A percentile compares a stretch with the other conserved stretches of the same genome.
phyloP scores from a whole-genome alignment of 2,329 filamentous ascomycete genomes.

The Cladosporium sp. region DNA sequence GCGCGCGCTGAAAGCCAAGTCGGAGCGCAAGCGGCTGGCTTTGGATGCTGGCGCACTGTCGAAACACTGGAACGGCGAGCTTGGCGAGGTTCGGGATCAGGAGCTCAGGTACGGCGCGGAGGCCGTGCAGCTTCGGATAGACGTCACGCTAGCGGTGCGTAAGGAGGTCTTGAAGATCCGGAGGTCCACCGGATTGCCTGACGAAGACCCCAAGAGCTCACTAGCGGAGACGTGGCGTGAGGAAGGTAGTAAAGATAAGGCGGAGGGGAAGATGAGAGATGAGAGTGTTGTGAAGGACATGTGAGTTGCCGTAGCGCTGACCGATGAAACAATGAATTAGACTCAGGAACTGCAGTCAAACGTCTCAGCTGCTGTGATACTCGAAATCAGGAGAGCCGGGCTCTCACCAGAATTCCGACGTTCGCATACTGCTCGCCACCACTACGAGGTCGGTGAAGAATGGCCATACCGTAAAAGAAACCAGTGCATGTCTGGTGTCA shows the following conservation, averaged over 20 bases:
- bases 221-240: constrained; percentile 74
- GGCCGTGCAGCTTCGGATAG: constrained; percentile 67
- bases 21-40: constrained; percentile 34
- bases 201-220: constrained; percentile 71
- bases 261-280: constrained; percentile 54
- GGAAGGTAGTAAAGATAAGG: constrained; percentile 45
- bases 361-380: no score
- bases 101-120: constrained; percentile 64
- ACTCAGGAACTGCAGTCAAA: no score
- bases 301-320: constrained; percentile 27
- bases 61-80: constrained; percentile 14
- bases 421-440: no score
- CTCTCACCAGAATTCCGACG: no score
- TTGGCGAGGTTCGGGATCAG: constrained; percentile 61
- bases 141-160: constrained; percentile 72
- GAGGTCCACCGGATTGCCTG: constrained; percentile 63
- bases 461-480: no score
- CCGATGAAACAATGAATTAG: not conserved
- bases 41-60: not conserved
- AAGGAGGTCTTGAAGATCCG: constrained; percentile 76
- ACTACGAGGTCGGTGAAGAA: no score
- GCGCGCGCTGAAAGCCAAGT: constrained; percentile 57
- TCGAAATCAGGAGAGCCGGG: no score
- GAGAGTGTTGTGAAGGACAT: constrained; percentile 55
- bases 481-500: no score